phyloP scores from a whole-genome alignment of 129 eudicot genomes.

The Centella asiatica region DNA sequence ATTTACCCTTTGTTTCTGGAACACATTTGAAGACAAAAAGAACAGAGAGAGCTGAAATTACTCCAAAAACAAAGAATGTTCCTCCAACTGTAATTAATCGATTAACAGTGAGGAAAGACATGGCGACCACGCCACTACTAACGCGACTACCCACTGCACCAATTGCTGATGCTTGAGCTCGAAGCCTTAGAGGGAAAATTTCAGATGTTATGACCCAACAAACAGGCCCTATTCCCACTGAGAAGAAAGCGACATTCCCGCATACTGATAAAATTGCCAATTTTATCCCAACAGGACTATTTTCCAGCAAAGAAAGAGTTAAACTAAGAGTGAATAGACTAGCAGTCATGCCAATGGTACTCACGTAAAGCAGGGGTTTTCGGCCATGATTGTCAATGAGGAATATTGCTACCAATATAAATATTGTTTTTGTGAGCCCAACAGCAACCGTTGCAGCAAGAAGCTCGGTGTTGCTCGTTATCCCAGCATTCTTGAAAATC shows the following conservation, averaged over 20 bases:
- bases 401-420: slow-evolving; percentile 43
- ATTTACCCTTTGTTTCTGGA: slow-evolving; percentile 76
- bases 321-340: slow-evolving; percentile 42
- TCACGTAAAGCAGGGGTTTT: slow-evolving; percentile 61
- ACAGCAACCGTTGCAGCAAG: slow-evolving; percentile 82
- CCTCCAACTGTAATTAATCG: slow-evolving; percentile 49
- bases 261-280: slow-evolving; percentile 50
- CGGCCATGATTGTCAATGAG: slow-evolving; percentile 61
- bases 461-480: slow-evolving; percentile 35
- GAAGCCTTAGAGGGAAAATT: slow-evolving; percentile 54
- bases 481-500: slow-evolving; percentile 50
- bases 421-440: slow-evolving; percentile 55
- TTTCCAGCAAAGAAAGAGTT: slow-evolving; percentile 21
- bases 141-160: slow-evolving; percentile 69
- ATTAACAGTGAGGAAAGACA: slow-evolving; percentile 66
- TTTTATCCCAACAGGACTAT: slow-evolving; percentile 26
- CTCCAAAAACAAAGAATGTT: slow-evolving; percentile 48
- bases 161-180: slow-evolving; percentile 72
- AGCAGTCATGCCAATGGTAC: slow-evolving; percentile 75
- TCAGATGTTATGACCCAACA: slow-evolving; percentile 76
- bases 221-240: slow-evolving; percentile 66
- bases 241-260: slow-evolving; percentile 70
- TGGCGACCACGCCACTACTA: slow-evolving; percentile 64
- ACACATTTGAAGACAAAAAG: slow-evolving; percentile 37
- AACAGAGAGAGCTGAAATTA: slow-evolving; percentile 48